Evolutionary conservation across 345 rosid species (phyloP).

Genomic region (Eutrema heterophyllum): DNA sequence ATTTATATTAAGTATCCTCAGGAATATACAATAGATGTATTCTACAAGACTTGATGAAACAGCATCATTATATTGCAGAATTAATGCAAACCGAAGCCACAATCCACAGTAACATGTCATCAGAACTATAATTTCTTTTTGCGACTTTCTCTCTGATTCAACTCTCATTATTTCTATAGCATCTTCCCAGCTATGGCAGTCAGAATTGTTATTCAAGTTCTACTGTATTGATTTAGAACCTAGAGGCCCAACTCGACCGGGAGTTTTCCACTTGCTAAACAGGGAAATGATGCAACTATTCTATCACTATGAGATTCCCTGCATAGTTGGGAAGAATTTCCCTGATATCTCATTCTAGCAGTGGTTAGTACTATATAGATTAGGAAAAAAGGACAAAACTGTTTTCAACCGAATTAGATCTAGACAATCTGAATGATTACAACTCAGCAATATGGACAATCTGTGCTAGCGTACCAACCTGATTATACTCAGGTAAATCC

Average conservation of each 20-base stretch:
- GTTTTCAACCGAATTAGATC: background rate
- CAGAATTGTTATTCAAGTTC: background rate
- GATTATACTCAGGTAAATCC: constrained; percentile 93
- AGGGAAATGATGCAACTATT: background rate
- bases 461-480: constrained; percentile 50
- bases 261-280: background rate
- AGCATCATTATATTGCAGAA: background rate
- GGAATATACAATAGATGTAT: constrained; percentile 3
- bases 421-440: constrained; percentile 1
- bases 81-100: background rate
- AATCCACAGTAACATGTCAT: background rate
- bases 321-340: too few species aligned
- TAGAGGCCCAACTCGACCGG: background rate
- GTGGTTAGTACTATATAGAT: background rate
- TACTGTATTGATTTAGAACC: background rate
- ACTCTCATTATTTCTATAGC: background rate
- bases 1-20: background rate
- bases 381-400: background rate
- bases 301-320: too few species aligned
- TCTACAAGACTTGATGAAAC: constrained; percentile 9
- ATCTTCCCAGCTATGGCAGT: background rate
- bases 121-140: background rate
- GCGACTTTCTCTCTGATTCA: background rate
- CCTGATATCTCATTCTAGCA: background rate
- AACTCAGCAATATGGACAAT: constrained; percentile 2